These are phyloP conservation scores for Penicillium glabrum DNA, from an alignment of 2,329 filamentous ascomycete genomes.

Conservation along the genomic window DNA sequence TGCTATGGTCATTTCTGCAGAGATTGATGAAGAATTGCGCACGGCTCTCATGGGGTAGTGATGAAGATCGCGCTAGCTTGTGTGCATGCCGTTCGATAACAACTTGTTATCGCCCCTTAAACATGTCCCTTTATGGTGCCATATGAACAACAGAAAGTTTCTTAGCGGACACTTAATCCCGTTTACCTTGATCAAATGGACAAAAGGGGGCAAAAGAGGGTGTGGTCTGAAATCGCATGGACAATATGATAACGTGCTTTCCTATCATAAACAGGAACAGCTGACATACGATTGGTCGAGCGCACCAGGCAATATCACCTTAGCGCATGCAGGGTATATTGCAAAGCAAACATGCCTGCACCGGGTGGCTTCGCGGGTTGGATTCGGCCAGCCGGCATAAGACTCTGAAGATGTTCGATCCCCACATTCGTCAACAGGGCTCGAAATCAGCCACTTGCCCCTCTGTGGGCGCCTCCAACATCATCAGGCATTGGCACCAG, in stretches of 20 bases:
- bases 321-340: background rate
- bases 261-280: background rate
- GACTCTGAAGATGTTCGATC: background rate
- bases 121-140: background rate
- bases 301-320: no score
- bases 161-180: background rate
- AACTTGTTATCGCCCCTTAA: background rate
- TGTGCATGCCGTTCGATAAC: background rate
- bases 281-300: background rate
- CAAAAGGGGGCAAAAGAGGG: background rate
- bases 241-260: background rate
- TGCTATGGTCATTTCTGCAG: background rate
- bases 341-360: background rate
- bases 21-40: slow-evolving; percentile 3
- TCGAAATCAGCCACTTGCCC: background rate
- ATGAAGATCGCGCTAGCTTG: background rate
- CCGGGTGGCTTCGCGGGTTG: background rate
- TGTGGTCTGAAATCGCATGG: background rate
- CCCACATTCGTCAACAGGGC: slow-evolving; percentile 7
- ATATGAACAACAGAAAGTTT: slow-evolving; percentile 1
- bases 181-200: background rate
- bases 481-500: background rate
- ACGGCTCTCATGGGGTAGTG: background rate
- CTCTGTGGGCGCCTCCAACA: background rate
- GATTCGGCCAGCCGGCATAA: background rate